Conservation (phyloP, 768 basidiomycete species). For the Epithele typhae region DNA sequence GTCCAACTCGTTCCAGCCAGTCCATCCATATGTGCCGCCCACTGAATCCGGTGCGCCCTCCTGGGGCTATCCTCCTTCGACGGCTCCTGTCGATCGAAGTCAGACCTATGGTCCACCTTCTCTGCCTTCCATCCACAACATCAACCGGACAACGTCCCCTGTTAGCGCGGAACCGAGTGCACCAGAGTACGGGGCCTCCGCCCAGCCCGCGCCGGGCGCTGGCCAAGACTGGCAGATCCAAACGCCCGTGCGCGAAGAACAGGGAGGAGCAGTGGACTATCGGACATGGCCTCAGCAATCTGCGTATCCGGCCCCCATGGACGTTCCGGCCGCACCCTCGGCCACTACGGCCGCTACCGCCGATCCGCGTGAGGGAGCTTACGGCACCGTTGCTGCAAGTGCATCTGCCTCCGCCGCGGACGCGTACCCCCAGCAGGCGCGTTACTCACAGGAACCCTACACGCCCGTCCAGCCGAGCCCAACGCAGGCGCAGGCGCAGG, state of each 20-base stretch:
- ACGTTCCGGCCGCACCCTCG: constrained; percentile 12
- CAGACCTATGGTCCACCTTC: constrained; percentile 39
- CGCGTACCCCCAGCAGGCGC: constrained; percentile 11
- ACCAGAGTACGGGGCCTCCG: constrained; percentile 17
- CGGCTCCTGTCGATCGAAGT: constrained; percentile 32
- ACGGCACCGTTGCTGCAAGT: constrained; percentile 14
- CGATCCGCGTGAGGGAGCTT: constrained; percentile 18
- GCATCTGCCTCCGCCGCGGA: constrained; percentile 7
- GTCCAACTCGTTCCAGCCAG: constrained; percentile 36
- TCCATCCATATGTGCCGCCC: constrained; percentile 36
- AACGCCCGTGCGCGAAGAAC: constrained; percentile 18
- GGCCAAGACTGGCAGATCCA: constrained; percentile 20
- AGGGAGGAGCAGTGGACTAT: constrained; percentile 17
- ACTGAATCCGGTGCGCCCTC: constrained; percentile 38
- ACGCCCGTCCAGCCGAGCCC: constrained; percentile 19
- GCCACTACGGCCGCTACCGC: constrained; percentile 10
- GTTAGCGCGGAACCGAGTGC: constrained; percentile 10
- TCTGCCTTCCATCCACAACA: constrained; percentile 51
- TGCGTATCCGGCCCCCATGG: constrained; percentile 14
- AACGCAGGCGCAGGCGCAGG: constrained; percentile 13
- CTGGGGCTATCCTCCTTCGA: constrained; percentile 49
- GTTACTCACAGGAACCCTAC: constrained; percentile 18
- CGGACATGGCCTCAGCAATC: constrained; percentile 23
- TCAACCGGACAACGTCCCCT: constrained; percentile 34
- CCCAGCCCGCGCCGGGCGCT: constrained; percentile 12